Percentiles rank a stretch among this genome's conserved stretches.
Conservation (phyloP, 2,329 filamentous ascomycete species). For the Fusarium illudens region DNA sequence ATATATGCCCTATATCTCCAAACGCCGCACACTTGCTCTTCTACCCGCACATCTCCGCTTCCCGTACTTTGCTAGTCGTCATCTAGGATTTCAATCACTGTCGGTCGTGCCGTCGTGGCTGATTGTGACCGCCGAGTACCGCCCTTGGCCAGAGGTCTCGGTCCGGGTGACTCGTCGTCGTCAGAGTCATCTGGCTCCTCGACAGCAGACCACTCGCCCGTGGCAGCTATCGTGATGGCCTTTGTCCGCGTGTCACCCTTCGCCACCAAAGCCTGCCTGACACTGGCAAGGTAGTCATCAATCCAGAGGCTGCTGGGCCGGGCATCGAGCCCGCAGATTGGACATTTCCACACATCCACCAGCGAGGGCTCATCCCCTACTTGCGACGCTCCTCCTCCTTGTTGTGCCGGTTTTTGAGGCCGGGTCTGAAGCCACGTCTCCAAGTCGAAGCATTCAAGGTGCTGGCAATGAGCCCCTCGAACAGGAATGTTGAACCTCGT, state of each 20-base stretch:
- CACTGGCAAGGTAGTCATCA: constrained; percentile 75
- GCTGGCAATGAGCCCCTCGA: constrained; percentile 73
- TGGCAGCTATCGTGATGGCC: constrained; percentile 41
- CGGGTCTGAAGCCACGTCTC: constrained; percentile 80
- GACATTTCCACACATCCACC: constrained; percentile 84
- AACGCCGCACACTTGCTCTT: constrained; percentile 16
- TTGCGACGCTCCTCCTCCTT: constrained; percentile 11
- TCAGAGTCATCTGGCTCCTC: constrained; percentile 44
- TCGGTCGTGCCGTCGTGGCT: constrained; percentile 2
- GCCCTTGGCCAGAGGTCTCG: constrained; percentile 1
- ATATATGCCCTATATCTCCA: constrained; percentile 18
- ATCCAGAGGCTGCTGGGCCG: constrained; percentile 75
- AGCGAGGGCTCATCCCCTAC: constrained; percentile 57
- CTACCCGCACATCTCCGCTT: not conserved
- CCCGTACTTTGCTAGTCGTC: constrained; percentile 23
- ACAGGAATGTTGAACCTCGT: constrained; percentile 75
- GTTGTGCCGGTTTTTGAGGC: constrained; percentile 51
- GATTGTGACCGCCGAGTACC: constrained; percentile 18
- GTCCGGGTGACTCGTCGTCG: constrained; percentile 32
- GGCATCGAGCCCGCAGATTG: constrained; percentile 80
- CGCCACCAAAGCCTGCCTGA: constrained; percentile 62
- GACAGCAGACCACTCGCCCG: constrained; percentile 48
- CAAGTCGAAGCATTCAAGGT: constrained; percentile 91
- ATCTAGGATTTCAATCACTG: constrained; percentile 44
- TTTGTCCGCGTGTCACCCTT: constrained; percentile 38